phyloP scores from a whole-genome alignment of 805 yeast genomes.

The Teunomyces cretensis region DNA sequence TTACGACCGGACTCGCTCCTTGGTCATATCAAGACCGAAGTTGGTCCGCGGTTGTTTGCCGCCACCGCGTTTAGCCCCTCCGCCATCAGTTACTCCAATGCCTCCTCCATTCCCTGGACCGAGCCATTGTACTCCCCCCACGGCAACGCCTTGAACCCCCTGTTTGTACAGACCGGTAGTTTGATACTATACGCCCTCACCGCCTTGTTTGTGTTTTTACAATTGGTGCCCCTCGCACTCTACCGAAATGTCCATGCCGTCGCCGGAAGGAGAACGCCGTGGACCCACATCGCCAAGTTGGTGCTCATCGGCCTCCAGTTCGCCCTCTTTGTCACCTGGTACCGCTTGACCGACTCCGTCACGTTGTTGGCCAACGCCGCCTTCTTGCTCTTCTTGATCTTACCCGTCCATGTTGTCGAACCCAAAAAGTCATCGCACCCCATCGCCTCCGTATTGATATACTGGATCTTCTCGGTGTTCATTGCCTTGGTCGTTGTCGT shows the following conservation, averaged over 20 bases:
- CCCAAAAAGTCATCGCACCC: constrained; percentile 21
- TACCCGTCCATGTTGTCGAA: constrained; percentile 25
- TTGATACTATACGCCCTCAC: constrained; percentile 9
- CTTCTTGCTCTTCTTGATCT: constrained; percentile 8
- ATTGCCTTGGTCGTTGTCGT: constrained; percentile 10
- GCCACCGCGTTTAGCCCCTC: too few species aligned
- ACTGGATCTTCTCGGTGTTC: constrained; percentile 19
- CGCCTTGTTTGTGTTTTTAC: constrained; percentile 15
- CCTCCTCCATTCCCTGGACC: constrained; percentile 6
- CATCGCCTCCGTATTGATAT: constrained; percentile 21
- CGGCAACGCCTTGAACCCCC: constrained; percentile 23
- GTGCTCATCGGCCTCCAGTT: constrained; percentile 14
- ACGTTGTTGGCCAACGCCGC: constrained; percentile 8
- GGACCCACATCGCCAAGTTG: constrained; percentile 11
- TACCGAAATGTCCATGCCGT: neutral
- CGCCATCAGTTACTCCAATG: neutral
- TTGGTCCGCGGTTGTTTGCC: neutral
- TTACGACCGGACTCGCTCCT: neutral
- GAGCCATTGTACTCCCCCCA: constrained; percentile 20
- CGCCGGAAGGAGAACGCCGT: constrained; percentile 7
- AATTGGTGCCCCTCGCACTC: constrained; percentile 7
- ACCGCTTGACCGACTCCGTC: constrained; percentile 3
- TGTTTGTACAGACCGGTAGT: constrained; percentile 17
- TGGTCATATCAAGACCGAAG: neutral
- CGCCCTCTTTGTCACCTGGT: constrained; percentile 12